phyloP scores from a whole-genome alignment of 1,284 basidiomycete genomes.

The Ganoderma leucocontextum region DNA sequence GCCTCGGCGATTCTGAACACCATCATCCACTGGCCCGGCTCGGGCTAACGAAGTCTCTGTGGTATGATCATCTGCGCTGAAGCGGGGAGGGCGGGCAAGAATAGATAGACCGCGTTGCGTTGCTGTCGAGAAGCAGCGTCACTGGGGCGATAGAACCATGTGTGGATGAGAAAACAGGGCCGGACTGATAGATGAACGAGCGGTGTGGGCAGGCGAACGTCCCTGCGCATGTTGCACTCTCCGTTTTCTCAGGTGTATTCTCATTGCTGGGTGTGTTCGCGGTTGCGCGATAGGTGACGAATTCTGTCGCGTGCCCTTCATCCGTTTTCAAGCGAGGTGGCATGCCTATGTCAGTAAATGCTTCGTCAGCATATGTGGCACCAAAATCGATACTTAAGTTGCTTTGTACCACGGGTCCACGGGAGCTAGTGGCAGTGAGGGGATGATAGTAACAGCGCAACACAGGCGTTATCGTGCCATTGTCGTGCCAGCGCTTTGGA shows the following conservation, averaged over 20 bases:
- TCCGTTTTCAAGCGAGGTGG: background rate
- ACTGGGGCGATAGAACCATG: conserved; percentile 6
- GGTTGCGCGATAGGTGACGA: background rate
- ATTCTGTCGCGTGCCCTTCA: background rate
- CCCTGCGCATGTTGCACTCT: background rate
- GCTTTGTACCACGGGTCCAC: background rate
- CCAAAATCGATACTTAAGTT: no score
- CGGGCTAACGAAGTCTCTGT: background rate
- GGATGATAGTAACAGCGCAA: conserved; percentile 1
- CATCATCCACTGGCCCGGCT: background rate
- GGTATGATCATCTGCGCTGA: background rate
- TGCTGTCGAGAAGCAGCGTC: background rate
- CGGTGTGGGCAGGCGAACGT: background rate
- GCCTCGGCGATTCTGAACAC: background rate
- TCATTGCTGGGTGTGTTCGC: background rate
- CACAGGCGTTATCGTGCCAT: background rate
- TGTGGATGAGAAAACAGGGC: background rate
- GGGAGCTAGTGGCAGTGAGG: background rate
- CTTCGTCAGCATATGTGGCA: background rate
- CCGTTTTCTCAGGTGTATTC: background rate
- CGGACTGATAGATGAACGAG: background rate
- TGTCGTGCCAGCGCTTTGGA: background rate
- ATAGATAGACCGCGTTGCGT: background rate
- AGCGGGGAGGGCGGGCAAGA: conserved; percentile 1
- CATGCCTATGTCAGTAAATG: background rate